These are phyloP conservation scores for Aspergillus aculeatinus DNA, from an alignment of 2,329 filamentous ascomycete species.

Conservation along the genomic window DNA sequence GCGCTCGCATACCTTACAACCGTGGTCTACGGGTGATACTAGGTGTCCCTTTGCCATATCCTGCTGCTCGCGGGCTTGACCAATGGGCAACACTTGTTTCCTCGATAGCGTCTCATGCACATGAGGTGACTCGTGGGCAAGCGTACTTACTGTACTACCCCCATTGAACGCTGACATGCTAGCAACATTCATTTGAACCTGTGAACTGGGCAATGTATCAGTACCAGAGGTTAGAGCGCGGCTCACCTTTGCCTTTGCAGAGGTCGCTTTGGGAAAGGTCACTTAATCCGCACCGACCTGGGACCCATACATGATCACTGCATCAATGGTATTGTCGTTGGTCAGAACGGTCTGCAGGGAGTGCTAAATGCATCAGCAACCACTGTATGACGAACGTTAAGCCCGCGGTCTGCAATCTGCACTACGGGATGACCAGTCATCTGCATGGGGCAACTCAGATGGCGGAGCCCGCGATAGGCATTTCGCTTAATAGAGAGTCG, in stretches of 20 bases:
- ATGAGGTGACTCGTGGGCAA: not conserved
- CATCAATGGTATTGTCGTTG: conserved; percentile 1
- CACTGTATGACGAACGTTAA: conserved; percentile 6
- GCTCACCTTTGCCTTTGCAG: not conserved
- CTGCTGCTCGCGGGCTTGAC: not conserved
- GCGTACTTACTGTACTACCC: not conserved
- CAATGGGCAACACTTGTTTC: not conserved
- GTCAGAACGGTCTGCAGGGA: conserved; percentile 1
- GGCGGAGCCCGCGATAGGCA: not conserved
- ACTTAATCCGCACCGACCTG: not conserved
- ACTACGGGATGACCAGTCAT: conserved; percentile 4
- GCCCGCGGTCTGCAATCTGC: conserved; percentile 2
- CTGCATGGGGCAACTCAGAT: conserved; percentile 2
- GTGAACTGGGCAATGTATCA: not conserved
- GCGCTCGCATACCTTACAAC: not conserved
- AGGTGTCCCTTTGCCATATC: not conserved
- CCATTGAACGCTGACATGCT: not conserved
- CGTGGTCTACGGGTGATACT: not conserved
- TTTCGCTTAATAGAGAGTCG: conserved; percentile 1
- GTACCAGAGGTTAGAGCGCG: not conserved
- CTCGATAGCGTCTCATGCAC: not conserved
- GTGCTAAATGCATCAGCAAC: not conserved
- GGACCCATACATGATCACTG: not conserved
- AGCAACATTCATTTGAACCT: not conserved
- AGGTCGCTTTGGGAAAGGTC: not conserved